Evolutionary conservation across 176 grass and related monocot species (phyloP).

Genomic region (Hordeum marinum): DNA sequence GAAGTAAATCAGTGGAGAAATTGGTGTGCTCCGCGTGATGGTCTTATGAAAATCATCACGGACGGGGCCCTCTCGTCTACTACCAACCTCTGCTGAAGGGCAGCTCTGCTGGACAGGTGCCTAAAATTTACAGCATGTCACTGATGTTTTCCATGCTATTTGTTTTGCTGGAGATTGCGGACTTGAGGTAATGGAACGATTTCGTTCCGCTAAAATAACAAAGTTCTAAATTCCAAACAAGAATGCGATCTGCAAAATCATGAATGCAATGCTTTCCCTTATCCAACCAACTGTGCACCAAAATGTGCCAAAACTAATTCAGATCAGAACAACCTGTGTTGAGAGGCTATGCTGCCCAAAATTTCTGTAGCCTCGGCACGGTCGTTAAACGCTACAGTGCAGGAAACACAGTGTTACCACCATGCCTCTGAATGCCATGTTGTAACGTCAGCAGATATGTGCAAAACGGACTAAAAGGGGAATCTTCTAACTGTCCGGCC

Average conservation of each 20-base stretch:
- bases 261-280: neutral
- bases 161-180: neutral
- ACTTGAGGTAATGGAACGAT: neutral
- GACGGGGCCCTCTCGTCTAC: no score
- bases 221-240: neutral
- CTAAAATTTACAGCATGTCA: no score
- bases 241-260: neutral
- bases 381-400: neutral
- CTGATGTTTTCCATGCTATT: no score
- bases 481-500: slow-evolving; percentile 51
- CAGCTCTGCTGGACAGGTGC: no score
- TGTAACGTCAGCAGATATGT: neutral
- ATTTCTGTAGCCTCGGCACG: neutral
- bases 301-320: neutral
- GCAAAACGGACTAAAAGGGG: neutral
- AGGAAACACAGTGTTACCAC: neutral
- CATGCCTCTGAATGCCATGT: neutral
- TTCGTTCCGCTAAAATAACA: neutral
- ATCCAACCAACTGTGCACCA: neutral
- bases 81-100: no score
- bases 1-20: no score
- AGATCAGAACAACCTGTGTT: neutral
- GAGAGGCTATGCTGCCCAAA: neutral
- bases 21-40: no score
- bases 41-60: no score